Conservation (phyloP, 768 basidiomycete species). For the Trametes maxima region DNA sequence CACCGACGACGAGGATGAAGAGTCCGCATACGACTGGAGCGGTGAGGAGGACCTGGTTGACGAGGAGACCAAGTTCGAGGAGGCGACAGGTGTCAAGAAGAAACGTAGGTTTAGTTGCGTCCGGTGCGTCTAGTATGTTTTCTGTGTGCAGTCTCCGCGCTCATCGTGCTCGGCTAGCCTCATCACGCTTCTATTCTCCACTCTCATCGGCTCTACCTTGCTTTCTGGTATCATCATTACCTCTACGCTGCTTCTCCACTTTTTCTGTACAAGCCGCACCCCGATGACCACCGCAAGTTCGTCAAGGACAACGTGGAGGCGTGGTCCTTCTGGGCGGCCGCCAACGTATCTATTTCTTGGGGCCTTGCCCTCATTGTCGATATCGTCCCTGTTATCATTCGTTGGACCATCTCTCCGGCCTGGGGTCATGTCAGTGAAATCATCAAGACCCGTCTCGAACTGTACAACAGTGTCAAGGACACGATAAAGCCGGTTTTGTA, state of each 20-base stretch:
- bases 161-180: slow-evolving; percentile 42
- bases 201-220: slow-evolving; percentile 71
- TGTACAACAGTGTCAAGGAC: slow-evolving; percentile 71
- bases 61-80: slow-evolving; percentile 65
- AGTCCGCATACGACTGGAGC: slow-evolving; percentile 74
- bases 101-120: slow-evolving; percentile 51
- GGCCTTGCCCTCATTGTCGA: slow-evolving; percentile 76
- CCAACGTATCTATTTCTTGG: slow-evolving; percentile 80
- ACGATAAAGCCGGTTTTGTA: slow-evolving; percentile 74
- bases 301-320: slow-evolving; percentile 69
- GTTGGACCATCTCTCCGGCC: slow-evolving; percentile 52
- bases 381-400: slow-evolving; percentile 58
- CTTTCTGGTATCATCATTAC: slow-evolving; percentile 63
- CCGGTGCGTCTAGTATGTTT: slow-evolving; percentile 43
- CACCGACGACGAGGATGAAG: slow-evolving; percentile 63
- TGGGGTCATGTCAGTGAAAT: slow-evolving; percentile 81
- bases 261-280: slow-evolving; percentile 68
- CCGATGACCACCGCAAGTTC: slow-evolving; percentile 55
- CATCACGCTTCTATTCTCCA: slow-evolving; percentile 64
- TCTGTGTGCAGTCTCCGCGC: not conserved
- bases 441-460: slow-evolving; percentile 65
- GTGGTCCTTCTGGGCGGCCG: slow-evolving; percentile 83
- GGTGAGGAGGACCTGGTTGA: slow-evolving; percentile 76
- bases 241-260: slow-evolving; percentile 64
- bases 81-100: slow-evolving; percentile 56